A percentile compares a stretch with the other conserved stretches of the same genome.
Conservation (phyloP, 805 yeast species). For the Metschnikowia sp. region DNA sequence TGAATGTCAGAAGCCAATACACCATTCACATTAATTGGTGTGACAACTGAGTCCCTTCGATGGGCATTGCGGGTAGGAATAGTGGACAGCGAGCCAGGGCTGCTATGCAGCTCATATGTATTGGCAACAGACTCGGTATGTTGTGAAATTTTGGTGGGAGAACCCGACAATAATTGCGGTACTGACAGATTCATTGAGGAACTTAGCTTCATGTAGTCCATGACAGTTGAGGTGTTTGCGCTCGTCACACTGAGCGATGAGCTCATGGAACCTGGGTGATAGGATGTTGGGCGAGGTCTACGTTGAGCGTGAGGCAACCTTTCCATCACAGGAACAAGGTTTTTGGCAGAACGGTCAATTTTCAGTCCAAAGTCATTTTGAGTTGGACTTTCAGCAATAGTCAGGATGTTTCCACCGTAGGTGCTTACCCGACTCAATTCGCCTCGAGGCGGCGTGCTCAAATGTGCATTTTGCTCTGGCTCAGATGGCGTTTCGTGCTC, state of each 20-base stretch:
- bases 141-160: slow-evolving; percentile 35
- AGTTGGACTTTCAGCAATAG: slow-evolving; percentile 47
- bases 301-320: slow-evolving; percentile 45
- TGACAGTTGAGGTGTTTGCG: slow-evolving; percentile 19
- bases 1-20: slow-evolving; percentile 29
- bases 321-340: slow-evolving; percentile 18
- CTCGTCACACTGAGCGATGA: slow-evolving; percentile 20
- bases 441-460: slow-evolving; percentile 2
- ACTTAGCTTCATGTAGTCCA: slow-evolving; percentile 35
- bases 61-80: slow-evolving; percentile 10
- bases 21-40: slow-evolving; percentile 44
- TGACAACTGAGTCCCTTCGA: slow-evolving; percentile 34
- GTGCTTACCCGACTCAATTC: slow-evolving; percentile 21
- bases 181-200: slow-evolving; percentile 30
- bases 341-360: slow-evolving; percentile 7
- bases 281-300: slow-evolving; percentile 81
- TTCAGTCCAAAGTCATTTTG: slow-evolving; percentile 7
- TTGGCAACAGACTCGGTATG: slow-evolving; percentile 23
- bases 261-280: slow-evolving; percentile 62
- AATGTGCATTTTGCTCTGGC: background rate
- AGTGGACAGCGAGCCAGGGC: slow-evolving; percentile 15
- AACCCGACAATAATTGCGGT: slow-evolving; percentile 36
- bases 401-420: slow-evolving; percentile 38
- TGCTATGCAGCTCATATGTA: slow-evolving; percentile 8
- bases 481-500: slow-evolving; percentile 41